A percentile compares a stretch with the other conserved stretches of the same genome.
phyloP scores from a whole-genome alignment of 2,329 filamentous ascomycete species.

The Cladosporium sp. region DNA sequence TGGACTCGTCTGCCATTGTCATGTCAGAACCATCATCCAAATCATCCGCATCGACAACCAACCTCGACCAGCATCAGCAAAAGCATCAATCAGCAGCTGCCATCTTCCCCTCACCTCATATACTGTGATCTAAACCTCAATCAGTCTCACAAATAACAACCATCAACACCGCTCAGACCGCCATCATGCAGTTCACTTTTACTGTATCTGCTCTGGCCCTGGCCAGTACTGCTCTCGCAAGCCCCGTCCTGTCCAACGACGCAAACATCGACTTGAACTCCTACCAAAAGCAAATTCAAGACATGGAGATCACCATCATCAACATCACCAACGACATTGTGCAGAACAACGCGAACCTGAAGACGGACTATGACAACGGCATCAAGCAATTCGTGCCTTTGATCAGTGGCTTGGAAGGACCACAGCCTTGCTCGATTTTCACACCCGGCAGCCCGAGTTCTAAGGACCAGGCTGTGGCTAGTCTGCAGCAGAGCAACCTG shows the following conservation, averaged over 20 bases:
- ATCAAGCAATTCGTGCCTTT: conserved; percentile 1
- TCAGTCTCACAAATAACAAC: background rate
- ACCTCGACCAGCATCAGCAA: background rate
- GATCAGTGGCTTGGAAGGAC: background rate
- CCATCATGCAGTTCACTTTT: background rate
- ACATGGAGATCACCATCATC: conserved; percentile 6
- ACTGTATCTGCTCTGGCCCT: background rate
- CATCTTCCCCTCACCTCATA: background rate
- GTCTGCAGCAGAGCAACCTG: conserved; percentile 3
- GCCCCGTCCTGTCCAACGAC: background rate
- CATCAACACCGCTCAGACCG: too few species aligned
- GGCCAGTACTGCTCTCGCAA: background rate
- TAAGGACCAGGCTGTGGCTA: background rate
- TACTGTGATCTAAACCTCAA: background rate
- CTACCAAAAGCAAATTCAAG: conserved; percentile 4
- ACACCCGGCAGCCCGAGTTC: background rate
- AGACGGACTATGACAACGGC: background rate
- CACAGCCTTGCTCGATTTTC: conserved; percentile 8
- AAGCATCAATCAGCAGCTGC: background rate
- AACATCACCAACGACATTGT: conserved; percentile 6
- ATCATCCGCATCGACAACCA: background rate
- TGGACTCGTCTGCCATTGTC: background rate
- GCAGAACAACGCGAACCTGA: background rate
- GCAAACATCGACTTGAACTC: background rate
- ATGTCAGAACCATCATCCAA: too few species aligned